phyloP scores from a whole-genome alignment of 2,329 filamentous ascomycete genomes.

The Alternaria alternata region DNA sequence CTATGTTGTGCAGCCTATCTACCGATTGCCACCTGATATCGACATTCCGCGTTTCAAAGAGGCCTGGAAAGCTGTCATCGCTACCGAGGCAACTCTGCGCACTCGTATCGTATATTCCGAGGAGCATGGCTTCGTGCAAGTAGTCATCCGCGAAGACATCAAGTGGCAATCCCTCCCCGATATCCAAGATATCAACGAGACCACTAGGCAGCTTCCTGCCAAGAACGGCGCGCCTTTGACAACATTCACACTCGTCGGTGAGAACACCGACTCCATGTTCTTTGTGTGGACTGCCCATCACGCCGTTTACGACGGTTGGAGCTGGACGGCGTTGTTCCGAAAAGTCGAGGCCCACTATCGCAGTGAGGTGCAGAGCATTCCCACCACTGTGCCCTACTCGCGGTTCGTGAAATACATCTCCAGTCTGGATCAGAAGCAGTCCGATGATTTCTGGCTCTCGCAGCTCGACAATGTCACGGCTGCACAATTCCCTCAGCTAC shows the following conservation, averaged over 20 bases:
- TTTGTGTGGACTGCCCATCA: conserved; percentile 51
- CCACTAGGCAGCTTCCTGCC: conserved; percentile 38
- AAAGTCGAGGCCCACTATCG: conserved; percentile 39
- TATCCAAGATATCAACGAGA: conserved; percentile 36
- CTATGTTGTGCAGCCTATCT: conserved; percentile 51
- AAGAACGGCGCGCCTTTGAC: conserved; percentile 38
- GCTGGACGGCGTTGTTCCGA: conserved; percentile 35
- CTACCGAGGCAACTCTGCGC: conserved; percentile 56
- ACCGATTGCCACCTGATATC: conserved; percentile 44
- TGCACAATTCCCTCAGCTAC: conserved; percentile 45
- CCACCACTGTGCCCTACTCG: conserved; percentile 38
- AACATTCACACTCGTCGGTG: conserved; percentile 20
- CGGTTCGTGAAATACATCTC: conserved; percentile 44
- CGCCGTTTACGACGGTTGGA: conserved; percentile 50
- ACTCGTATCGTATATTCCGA: conserved; percentile 52
- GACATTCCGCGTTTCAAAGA: conserved; percentile 50
- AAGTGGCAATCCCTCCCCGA: conserved; percentile 30
- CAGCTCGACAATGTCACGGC: conserved; percentile 38
- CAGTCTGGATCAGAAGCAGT: conserved; percentile 35
- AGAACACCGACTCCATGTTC: conserved; percentile 22
- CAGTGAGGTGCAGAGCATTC: conserved; percentile 9
- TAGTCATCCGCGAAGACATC: conserved; percentile 36
- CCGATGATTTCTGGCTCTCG: conserved; percentile 40
- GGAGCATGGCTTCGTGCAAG: conserved; percentile 43
- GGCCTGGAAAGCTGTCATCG: conserved; percentile 57